phyloP scores from a whole-genome alignment of 805 yeast species.

The Huiozyma sinensis region DNA sequence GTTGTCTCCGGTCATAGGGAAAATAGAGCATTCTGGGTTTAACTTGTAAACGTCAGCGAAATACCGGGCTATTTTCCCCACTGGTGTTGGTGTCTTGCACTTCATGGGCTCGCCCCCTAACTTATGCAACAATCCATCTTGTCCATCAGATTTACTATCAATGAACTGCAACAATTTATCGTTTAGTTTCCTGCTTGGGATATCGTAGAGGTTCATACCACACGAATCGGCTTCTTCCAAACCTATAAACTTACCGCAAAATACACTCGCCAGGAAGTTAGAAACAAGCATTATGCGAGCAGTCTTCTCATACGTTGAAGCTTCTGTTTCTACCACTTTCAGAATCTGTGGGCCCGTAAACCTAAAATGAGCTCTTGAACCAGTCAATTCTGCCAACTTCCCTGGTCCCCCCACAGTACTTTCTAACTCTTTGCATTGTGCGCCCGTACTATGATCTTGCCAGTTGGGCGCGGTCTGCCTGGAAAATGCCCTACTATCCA shows the following conservation, averaged over 20 bases:
- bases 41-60: constrained; percentile 60
- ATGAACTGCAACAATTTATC: constrained; percentile 40
- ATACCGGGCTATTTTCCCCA: constrained; percentile 47
- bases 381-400: constrained; percentile 55
- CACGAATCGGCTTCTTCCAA: constrained; percentile 83
- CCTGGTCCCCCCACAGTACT: constrained; percentile 46
- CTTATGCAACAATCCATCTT: constrained; percentile 21
- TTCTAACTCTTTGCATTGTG: constrained; percentile 56
- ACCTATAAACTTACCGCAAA: constrained; percentile 51
- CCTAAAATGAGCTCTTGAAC: constrained; percentile 80
- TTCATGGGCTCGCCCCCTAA: constrained; percentile 30
- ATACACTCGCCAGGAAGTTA: constrained; percentile 61
- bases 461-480: constrained; percentile 72
- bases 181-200: constrained; percentile 44
- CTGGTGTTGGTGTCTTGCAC: constrained; percentile 32
- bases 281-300: constrained; percentile 63
- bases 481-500: constrained; percentile 45
- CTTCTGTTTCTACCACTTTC: constrained; percentile 46
- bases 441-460: constrained; percentile 86
- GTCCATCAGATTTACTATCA: constrained; percentile 8
- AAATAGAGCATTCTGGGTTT: constrained; percentile 42
- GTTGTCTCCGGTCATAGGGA: constrained; percentile 84
- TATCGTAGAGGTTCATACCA: constrained; percentile 84
- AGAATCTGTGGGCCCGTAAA: constrained; percentile 90
- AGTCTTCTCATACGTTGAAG: constrained; percentile 45